These are phyloP conservation scores for Auriculariales sp. DNA, from an alignment of 768 basidiomycete genomes.

Conservation along the genomic window DNA sequence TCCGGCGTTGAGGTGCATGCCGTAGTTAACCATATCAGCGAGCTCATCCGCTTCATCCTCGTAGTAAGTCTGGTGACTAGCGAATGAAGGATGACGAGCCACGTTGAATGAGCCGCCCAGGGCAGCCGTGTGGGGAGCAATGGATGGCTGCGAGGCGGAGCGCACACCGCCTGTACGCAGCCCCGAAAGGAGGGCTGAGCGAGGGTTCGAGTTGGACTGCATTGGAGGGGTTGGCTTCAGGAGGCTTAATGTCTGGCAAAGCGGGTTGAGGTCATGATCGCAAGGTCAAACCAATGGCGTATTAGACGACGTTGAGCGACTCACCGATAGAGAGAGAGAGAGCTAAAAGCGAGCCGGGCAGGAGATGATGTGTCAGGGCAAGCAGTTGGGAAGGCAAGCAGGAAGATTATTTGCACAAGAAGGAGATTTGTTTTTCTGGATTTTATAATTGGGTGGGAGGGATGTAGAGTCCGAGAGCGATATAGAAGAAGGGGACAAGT, in stretches of 20 bases:
- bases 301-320: not conserved
- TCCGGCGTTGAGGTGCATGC: constrained; percentile 32
- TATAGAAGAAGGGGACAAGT: constrained; percentile 9
- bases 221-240: constrained; percentile 7
- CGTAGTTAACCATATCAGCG: constrained; percentile 38
- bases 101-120: too few relatives aligned
- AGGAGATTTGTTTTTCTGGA: constrained; percentile 1
- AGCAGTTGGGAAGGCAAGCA: not conserved
- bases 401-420: constrained; percentile 1
- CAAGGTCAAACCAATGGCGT: too few relatives aligned
- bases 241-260: constrained; percentile 17
- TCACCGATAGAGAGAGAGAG: not conserved
- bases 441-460: constrained; percentile 1
- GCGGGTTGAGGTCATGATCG: too few relatives aligned
- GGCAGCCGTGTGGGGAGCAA: constrained; percentile 53
- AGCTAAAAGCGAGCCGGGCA: not conserved
- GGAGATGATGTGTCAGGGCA: not conserved
- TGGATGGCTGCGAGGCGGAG: constrained; percentile 36
- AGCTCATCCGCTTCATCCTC: constrained; percentile 43
- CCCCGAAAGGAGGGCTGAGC: constrained; percentile 76
- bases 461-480: constrained; percentile 7
- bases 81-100: constrained; percentile 27
- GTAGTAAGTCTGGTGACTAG: constrained; percentile 28
- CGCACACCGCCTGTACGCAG: constrained; percentile 86
- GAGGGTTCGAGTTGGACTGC: constrained; percentile 14